phyloP scores from a whole-genome alignment of 116 monocot species.

The Papilionanthe hybrid region DNA sequence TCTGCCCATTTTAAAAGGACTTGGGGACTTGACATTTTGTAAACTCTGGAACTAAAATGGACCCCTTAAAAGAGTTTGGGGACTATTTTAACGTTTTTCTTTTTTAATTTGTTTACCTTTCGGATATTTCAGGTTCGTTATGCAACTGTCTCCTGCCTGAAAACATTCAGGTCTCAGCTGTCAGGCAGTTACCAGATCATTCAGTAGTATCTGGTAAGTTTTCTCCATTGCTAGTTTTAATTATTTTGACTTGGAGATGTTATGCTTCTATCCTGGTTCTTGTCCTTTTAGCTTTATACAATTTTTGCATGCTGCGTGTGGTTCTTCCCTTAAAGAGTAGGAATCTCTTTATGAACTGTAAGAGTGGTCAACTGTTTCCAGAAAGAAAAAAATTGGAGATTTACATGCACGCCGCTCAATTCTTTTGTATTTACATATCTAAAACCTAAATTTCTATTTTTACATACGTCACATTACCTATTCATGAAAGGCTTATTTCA shows the following conservation, averaged over 20 bases:
- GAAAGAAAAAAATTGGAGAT: too few species aligned
- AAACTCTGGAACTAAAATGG: too few species aligned
- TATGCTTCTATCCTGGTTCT: neutral
- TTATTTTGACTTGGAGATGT: neutral
- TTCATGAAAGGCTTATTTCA: too few species aligned
- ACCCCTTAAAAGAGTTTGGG: too few species aligned
- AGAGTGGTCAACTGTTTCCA: too few species aligned
- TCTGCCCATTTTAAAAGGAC: too few species aligned
- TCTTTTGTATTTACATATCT: too few species aligned
- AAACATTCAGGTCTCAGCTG: constrained; percentile 40
- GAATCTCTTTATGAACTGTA: neutral
- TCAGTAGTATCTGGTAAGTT: constrained; percentile 28
- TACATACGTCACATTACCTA: too few species aligned
- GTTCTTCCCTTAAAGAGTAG: neutral
- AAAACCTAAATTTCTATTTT: too few species aligned
- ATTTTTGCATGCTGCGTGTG: neutral
- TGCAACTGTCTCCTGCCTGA: constrained; percentile 51
- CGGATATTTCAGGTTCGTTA: constrained; percentile 34
- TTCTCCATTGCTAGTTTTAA: neutral
- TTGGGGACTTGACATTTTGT: too few species aligned
- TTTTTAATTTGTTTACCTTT: neutral
- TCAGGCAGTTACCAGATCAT: constrained; percentile 36
- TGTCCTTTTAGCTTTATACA: neutral
- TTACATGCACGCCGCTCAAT: too few species aligned
- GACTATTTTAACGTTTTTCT: too few species aligned